Percentiles rank a stretch among this genome's conserved stretches.
phyloP scores from a whole-genome alignment of 148 eudicot species.

The Pouteria glomerata region DNA sequence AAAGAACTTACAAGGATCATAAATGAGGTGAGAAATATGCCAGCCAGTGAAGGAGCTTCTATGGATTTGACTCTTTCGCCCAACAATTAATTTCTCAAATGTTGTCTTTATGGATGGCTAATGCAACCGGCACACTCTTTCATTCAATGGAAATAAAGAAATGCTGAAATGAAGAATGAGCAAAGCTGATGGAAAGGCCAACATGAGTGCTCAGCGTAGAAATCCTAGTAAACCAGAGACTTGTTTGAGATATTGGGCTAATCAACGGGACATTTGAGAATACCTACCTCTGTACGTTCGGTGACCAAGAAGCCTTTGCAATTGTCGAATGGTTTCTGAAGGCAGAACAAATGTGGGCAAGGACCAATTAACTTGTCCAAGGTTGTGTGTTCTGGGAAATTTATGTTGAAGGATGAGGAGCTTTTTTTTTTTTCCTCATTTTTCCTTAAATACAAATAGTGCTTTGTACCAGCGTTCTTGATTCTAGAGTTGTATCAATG shows the following conservation, averaged over 20 bases:
- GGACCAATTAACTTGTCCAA: not conserved
- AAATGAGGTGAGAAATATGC: constrained; percentile 34
- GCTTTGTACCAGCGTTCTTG: constrained; percentile 1
- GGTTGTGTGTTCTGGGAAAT: not conserved
- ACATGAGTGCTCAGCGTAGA: not conserved
- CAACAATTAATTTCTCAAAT: not conserved
- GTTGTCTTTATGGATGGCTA: not conserved
- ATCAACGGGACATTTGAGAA: not conserved
- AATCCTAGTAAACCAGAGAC: not conserved
- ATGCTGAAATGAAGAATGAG: not conserved
- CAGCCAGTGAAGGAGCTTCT: constrained; percentile 21
- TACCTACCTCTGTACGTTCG: not conserved
- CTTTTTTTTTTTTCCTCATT: not conserved
- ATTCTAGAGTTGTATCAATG: not conserved
- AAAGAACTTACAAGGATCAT: constrained; percentile 30
- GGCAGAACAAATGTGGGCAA: not conserved
- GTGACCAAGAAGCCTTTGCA: not conserved
- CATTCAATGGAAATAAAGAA: not conserved
- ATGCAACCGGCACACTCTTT: constrained; percentile 1
- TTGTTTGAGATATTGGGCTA: not conserved
- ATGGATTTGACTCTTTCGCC: constrained; percentile 18
- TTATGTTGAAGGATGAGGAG: not conserved
- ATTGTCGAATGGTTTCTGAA: not conserved
- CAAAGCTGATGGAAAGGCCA: not conserved
- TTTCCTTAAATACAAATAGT: not conserved